Base-by-base conservation (phyloP, 371 early-diverging fungal genomes). In the Apophysomyces trapeziformis region DNA sequence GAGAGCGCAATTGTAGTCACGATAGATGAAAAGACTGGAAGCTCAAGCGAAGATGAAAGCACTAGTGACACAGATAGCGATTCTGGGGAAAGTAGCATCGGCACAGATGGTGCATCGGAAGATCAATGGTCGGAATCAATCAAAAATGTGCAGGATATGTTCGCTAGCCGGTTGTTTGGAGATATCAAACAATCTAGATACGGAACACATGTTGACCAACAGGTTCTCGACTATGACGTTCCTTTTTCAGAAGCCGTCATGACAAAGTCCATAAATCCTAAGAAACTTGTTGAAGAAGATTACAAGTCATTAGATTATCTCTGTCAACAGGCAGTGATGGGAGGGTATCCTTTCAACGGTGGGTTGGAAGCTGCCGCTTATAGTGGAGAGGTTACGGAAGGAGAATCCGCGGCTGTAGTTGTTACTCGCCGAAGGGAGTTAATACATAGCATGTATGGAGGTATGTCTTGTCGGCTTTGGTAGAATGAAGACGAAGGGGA, bases 261-360 rank as follows among this genome's bases (percentile, higher is more conserved):
- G 54, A 7, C 54, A 50, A 54, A 63, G 38, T 38, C 56, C n/a
- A 59, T 68, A 36, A 47, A 58, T 13, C 68, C 68, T 1, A 57
- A 58, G 36, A 63, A 58, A 39, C 61, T 71, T 65, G 44, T 43
- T 11, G 60, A 46, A 13, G 63, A 60, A 36, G 68, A 68, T 38
- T 58, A 57, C 39, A 50, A 59, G 37, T 68, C 78, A 9, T 38
- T 80, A 5, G 76, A 76, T 36, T 70, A 67, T 41, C 58, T 86
- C 1, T 86, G 84, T 57, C 80, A 82, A 39, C 87, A 85, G 38
- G 79, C 78, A 4, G 68, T 83, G 0, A 63, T 80, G 39, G 86
- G 86, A 13, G 86, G 81, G 0, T 86, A 86, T 67, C 86, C 86
- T 16, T 84, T 86, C 63, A 63, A 76, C 1, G 82, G 84, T 14